Base-by-base conservation (phyloP, 441 rosid genomes). In the Euphorbia celastroides region DNA sequence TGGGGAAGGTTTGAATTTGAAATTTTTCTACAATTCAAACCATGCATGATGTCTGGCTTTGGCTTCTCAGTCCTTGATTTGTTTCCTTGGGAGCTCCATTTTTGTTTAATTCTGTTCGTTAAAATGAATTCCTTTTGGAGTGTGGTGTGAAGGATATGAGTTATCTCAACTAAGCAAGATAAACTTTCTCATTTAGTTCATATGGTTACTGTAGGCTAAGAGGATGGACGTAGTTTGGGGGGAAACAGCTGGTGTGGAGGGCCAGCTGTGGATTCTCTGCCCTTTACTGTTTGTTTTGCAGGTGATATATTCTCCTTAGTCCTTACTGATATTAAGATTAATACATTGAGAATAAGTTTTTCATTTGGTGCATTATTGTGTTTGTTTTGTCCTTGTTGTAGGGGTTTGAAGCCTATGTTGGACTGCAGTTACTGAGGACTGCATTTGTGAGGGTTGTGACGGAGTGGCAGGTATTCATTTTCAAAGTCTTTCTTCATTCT, bases 181-280 rank as follows among this genome's bases (percentile, higher is more conserved):
- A 59, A 57, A 5, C 17, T 41, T 20, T 22, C 63, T 67, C 5
- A 68, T 60, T 63, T 10, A 36, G 4, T 20, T 34, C 20, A 10
- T 51, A 17, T 56, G 67, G 28, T 70, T 72, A 16, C 74, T 71
- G 68, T 60, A 94, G 99, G 97, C 99, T 60, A 91, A 94, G 74
- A 84, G 99, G 74, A 94, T 94, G 99, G 97, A 94, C 62, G 99
- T 94, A 61, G 98, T 92, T 34, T 92, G 98, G 99, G 98, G 99
- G 64, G 98, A 92, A 87, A 94, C 99, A 12, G 87, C 99, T 69
- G 98, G 99, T 13, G 99, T 94, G 48, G 91, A 88, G 66, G 98
- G 99, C 34, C 98, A 94, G 50, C 68, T 94, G 71, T 92, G 85
- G 99, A 77, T 94, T 36, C 76, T 94, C 77, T 94, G 87, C 71